Conservation (phyloP, 2,329 filamentous ascomycete species). For the Ophiostoma montium region DNA sequence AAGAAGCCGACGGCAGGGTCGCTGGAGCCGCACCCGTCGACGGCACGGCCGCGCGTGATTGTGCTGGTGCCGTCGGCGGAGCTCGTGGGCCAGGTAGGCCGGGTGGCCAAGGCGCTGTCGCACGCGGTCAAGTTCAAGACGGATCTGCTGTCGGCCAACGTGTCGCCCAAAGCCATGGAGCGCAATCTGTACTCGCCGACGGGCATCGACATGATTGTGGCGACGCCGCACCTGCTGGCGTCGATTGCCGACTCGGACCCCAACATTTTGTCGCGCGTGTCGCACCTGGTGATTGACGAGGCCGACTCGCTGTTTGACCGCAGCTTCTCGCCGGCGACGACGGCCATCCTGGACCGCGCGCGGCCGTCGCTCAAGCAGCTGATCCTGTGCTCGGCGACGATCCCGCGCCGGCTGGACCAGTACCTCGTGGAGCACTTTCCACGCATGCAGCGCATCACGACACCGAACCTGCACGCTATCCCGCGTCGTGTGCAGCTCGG, state of each 20-base stretch:
- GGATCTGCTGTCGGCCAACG: conserved; percentile 64
- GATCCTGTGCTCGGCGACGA: conserved; percentile 89
- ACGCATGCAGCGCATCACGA: conserved; percentile 71
- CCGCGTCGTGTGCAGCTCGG: conserved; percentile 87
- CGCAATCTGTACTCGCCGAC: conserved; percentile 65
- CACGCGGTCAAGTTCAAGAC: conserved; percentile 81
- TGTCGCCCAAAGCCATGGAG: conserved; percentile 66
- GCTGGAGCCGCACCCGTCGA: conserved; percentile 54
- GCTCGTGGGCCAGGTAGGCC: conserved; percentile 75
- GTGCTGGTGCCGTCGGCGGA: conserved; percentile 88
- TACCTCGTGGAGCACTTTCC: conserved; percentile 74
- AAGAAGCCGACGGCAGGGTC: conserved; percentile 14
- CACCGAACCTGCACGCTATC: conserved; percentile 91
- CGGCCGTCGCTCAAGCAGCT: conserved; percentile 73
- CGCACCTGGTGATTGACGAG: conserved; percentile 82
- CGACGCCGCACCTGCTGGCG: conserved; percentile 78
- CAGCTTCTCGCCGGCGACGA: conserved; percentile 76
- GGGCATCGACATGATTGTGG: conserved; percentile 74
- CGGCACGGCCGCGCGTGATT: conserved; percentile 67
- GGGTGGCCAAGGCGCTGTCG: conserved; percentile 65
- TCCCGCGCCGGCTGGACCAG: conserved; percentile 76
- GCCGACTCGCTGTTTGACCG: conserved; percentile 92
- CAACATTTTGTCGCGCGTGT: conserved; percentile 82
- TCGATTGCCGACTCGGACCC: conserved; percentile 83
- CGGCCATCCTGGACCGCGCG: conserved; percentile 66